phyloP scores from a whole-genome alignment of 768 basidiomycete genomes.

The Hygrophorus pudorinus region DNA sequence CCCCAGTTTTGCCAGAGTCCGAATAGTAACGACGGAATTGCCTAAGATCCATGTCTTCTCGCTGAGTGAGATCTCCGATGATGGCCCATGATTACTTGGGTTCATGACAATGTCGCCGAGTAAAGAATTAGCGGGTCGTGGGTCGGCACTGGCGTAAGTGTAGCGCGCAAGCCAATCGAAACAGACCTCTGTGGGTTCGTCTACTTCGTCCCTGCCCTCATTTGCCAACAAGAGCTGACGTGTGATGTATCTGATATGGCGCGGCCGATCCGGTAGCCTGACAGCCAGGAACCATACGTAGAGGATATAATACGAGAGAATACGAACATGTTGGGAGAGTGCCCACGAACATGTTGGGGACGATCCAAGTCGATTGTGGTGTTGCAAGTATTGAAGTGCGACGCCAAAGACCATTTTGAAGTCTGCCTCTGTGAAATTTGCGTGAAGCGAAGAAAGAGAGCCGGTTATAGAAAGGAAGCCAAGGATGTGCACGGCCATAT shows the following conservation, averaged over 20 bases:
- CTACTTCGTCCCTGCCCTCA: slow-evolving; percentile 60
- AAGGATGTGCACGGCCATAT: slow-evolving; percentile 93
- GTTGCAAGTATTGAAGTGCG: slow-evolving; percentile 85
- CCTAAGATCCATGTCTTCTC: slow-evolving; percentile 85
- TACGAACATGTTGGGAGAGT: slow-evolving; percentile 83
- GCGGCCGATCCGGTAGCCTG: slow-evolving; percentile 69
- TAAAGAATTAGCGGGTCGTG: slow-evolving; percentile 71
- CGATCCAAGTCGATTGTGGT: slow-evolving; percentile 62
- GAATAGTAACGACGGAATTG: slow-evolving; percentile 76
- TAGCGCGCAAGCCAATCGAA: slow-evolving; percentile 97
- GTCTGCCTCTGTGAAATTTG: slow-evolving; percentile 85
- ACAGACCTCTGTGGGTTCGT: slow-evolving; percentile 90
- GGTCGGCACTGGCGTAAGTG: slow-evolving; percentile 89
- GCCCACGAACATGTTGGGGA: slow-evolving; percentile 68
- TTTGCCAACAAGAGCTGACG: slow-evolving; percentile 81
- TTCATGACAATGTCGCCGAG: slow-evolving; percentile 75
- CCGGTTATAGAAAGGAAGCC: slow-evolving; percentile 85
- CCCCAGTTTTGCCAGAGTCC: slow-evolving; percentile 58
- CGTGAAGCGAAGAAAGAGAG: slow-evolving; percentile 67
- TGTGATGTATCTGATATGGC: slow-evolving; percentile 78
- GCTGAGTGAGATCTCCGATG: slow-evolving; percentile 29
- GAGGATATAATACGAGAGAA: slow-evolving; percentile 82
- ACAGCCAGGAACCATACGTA: slow-evolving; percentile 93
- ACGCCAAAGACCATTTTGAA: slow-evolving; percentile 94
- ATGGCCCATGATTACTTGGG: slow-evolving; percentile 22